phyloP scores from a whole-genome alignment of 2,329 filamentous ascomycete species.

The Hirsutella minnesotensis region DNA sequence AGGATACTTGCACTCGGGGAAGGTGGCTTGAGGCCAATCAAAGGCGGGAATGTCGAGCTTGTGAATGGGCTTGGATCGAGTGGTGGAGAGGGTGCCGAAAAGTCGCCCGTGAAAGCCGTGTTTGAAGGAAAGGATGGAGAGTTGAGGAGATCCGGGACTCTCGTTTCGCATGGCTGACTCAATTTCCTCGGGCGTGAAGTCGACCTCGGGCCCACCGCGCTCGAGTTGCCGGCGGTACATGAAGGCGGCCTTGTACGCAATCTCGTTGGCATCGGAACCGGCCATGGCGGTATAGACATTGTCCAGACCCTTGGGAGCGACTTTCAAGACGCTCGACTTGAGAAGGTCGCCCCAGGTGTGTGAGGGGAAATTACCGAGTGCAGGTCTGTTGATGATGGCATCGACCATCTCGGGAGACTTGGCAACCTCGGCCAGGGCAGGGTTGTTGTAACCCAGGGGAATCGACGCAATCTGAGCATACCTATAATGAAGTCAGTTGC shows the following conservation, averaged over 20 bases:
- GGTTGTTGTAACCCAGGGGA: constrained; percentile 87
- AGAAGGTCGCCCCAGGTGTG: constrained; percentile 74
- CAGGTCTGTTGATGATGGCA: constrained; percentile 77
- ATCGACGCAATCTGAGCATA: constrained; percentile 92
- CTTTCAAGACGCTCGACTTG: constrained; percentile 67
- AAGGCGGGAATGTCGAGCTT: constrained; percentile 92
- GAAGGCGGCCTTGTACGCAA: constrained; percentile 90
- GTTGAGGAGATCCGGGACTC: constrained; percentile 58
- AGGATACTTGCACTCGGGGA: constrained; percentile 78
- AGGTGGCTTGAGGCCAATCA: constrained; percentile 85
- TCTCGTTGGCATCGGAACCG: constrained; percentile 87
- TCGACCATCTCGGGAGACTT: constrained; percentile 67
- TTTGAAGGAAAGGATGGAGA: constrained; percentile 84
- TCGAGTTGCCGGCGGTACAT: constrained; percentile 79
- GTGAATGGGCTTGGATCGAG: constrained; percentile 86
- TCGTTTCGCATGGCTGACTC: constrained; percentile 69
- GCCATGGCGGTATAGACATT: constrained; percentile 87
- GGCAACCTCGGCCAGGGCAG: constrained; percentile 56
- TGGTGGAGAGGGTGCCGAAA: constrained; percentile 79
- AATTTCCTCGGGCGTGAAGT: constrained; percentile 71
- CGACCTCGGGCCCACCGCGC: constrained; percentile 64
- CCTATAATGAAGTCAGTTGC: constrained; percentile 25
- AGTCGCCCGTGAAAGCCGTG: constrained; percentile 82
- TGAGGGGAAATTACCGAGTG: constrained; percentile 82
- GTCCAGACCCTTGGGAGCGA: constrained; percentile 70